Evolutionary conservation across 2,329 filamentous ascomycete species (phyloP).

Genomic region (Botrytis byssoidea): DNA sequence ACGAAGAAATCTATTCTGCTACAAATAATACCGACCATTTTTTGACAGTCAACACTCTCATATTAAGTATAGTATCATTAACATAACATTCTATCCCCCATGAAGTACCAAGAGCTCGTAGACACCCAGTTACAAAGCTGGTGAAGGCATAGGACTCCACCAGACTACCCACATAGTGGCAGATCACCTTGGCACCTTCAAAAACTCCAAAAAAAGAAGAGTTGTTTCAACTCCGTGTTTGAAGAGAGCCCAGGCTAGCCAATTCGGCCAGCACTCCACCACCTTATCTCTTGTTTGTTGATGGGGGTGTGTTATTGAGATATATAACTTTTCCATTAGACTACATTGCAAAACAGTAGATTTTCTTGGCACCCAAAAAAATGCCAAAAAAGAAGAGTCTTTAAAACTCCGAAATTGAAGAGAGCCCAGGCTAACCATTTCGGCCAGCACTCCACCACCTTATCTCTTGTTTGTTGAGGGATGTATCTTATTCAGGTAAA

Average conservation of each 20-base stretch:
- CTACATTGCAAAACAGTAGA: neutral
- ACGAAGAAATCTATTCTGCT: too few relatives aligned
- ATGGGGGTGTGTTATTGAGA: fast-evolving
- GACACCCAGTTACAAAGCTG: too few relatives aligned
- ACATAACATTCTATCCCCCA: neutral
- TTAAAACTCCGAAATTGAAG: too few relatives aligned
- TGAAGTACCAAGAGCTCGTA: neutral
- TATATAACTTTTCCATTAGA: neutral
- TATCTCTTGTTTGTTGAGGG: neutral
- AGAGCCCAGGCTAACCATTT: neutral
- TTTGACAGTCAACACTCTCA: neutral
- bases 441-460: neutral
- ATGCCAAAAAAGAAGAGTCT: neutral
- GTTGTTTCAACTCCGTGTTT: too few relatives aligned
- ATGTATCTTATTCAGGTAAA: fast-evolving
- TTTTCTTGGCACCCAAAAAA: neutral
- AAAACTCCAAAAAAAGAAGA: neutral
- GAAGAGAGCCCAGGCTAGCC: neutral
- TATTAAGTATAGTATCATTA: too few relatives aligned
- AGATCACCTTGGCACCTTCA: neutral
- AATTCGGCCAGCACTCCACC: neutral
- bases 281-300: neutral
- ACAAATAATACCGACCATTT: neutral
- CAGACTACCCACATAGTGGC: neutral
- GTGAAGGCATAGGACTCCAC: too few relatives aligned